Percentiles rank a stretch among this genome's conserved stretches.
phyloP scores from a whole-genome alignment of 106 monocot genomes.

The Dioscorea dumetorum region DNA sequence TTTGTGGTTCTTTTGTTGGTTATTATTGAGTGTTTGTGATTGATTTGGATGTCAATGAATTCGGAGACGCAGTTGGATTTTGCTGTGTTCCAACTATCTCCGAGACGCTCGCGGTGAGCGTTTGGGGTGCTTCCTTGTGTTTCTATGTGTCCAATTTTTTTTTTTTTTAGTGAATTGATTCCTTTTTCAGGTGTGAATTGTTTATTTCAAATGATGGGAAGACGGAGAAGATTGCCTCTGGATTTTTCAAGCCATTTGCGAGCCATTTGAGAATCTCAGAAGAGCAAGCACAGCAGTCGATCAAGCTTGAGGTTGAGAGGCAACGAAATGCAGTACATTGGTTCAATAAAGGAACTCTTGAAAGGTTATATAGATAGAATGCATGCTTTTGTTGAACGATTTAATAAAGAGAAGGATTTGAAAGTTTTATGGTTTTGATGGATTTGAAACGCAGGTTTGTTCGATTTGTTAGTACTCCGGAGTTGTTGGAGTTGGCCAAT shows the following conservation, averaged over 20 bases:
- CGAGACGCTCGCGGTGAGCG: slow-evolving; percentile 57
- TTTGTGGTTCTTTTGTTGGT: too few species aligned
- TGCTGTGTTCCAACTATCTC: slow-evolving; percentile 87
- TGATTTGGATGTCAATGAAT: slow-evolving; percentile 34
- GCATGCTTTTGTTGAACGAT: background rate
- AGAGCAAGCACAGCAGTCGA: slow-evolving; percentile 57
- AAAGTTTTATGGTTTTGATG: background rate
- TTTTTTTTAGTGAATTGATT: background rate
- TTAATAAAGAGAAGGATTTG: background rate
- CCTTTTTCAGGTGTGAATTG: slow-evolving; percentile 67
- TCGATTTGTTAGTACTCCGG: slow-evolving; percentile 93
- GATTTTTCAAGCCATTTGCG: slow-evolving; percentile 85
- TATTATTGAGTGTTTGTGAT: too few species aligned
- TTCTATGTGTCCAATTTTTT: background rate
- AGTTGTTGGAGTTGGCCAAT: slow-evolving; percentile 81
- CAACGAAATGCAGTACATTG: slow-evolving; percentile 33
- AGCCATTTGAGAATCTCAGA: slow-evolving; percentile 76
- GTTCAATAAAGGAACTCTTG: slow-evolving; percentile 84
- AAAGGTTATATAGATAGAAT: slow-evolving; percentile 33
- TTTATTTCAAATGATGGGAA: slow-evolving; percentile 65
- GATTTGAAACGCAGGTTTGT: slow-evolving; percentile 67
- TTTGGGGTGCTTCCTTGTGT: background rate
- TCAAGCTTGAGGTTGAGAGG: slow-evolving; percentile 49
- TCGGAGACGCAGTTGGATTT: slow-evolving; percentile 60
- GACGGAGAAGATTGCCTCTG: slow-evolving; percentile 87